A percentile compares a stretch with the other conserved stretches of the same genome.
Conservation (phyloP, 805 yeast genomes). For the Cyberlindnera maritima region DNA sequence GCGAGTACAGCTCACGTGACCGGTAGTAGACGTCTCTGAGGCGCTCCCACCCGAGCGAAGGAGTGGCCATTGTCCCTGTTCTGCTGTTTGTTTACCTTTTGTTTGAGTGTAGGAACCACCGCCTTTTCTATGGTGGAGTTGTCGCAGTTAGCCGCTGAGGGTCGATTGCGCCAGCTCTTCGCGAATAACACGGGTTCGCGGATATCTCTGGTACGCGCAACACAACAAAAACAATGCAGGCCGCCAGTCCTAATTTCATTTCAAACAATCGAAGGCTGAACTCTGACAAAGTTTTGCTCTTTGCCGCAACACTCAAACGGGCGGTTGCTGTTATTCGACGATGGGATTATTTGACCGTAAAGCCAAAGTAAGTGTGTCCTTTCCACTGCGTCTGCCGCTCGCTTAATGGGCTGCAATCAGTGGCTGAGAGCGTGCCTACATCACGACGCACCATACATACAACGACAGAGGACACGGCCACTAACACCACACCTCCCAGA, state of each 20-base stretch:
- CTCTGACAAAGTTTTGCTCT: not conserved
- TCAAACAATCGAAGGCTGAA: not conserved
- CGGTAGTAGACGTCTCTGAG: conserved; percentile 21
- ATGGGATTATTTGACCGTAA: conserved; percentile 12
- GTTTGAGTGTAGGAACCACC: not conserved
- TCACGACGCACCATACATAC: not conserved
- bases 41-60: conserved; percentile 21
- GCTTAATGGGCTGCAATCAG: not conserved
- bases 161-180: not conserved
- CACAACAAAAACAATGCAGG: not conserved
- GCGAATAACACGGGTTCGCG: conserved; percentile 1
- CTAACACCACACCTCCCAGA: conserved; percentile 2
- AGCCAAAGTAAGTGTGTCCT: conserved; percentile 1
- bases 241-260: not conserved
- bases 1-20: conserved; percentile 14
- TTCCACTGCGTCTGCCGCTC: not conserved
- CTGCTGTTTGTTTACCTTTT: not conserved
- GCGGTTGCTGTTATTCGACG: not conserved
- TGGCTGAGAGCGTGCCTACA: not conserved
- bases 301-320: not conserved
- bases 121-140: not conserved
- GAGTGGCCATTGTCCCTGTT: conserved; percentile 11
- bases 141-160: not conserved
- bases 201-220: not conserved
- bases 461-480: not conserved